phyloP scores from a whole-genome alignment of 306 rosid species.

The Ochetophila trinervis region DNA sequence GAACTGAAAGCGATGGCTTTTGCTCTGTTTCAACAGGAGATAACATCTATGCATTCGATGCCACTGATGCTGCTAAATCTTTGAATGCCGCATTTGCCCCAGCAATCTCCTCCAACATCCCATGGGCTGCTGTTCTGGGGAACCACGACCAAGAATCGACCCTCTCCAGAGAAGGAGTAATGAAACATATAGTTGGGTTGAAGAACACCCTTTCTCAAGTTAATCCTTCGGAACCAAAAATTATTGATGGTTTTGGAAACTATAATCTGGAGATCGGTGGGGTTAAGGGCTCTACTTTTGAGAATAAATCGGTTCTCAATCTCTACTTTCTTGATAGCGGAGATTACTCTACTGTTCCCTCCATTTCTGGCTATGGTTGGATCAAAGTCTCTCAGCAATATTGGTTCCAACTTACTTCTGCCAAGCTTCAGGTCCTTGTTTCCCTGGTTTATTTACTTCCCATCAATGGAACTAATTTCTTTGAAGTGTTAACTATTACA shows the following conservation, averaged over 20 bases:
- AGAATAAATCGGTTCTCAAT: constrained; percentile 81
- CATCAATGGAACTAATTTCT: background rate
- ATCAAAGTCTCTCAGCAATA: constrained; percentile 88
- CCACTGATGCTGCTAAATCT: constrained; percentile 67
- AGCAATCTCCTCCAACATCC: constrained; percentile 76
- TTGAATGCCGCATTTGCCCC: constrained; percentile 81
- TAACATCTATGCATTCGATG: constrained; percentile 63
- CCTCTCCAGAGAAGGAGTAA: constrained; percentile 84
- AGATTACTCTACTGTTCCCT: constrained; percentile 68
- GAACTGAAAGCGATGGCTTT: background rate
- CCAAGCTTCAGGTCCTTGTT: constrained; percentile 55
- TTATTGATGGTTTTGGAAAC: constrained; percentile 90
- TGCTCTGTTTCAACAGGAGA: constrained; percentile 53
- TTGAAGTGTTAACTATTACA: too few relatives aligned
- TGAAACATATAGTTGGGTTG: constrained; percentile 72
- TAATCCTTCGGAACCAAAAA: constrained; percentile 49
- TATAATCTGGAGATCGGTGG: constrained; percentile 81
- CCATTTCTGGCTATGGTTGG: constrained; percentile 78
- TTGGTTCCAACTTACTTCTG: constrained; percentile 75
- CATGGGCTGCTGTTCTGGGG: constrained; percentile 90
- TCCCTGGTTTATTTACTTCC: constrained; percentile 7
- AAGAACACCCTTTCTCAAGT: constrained; percentile 63
- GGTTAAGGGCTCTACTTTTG: constrained; percentile 59
- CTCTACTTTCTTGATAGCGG: constrained; percentile 95
- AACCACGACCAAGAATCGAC: constrained; percentile 95